A percentile compares a stretch with the other conserved stretches of the same genome.
These are phyloP conservation scores for Polygonum aviculare DNA, from an alignment of 148 eudicot genomes.

Conservation along the genomic window DNA sequence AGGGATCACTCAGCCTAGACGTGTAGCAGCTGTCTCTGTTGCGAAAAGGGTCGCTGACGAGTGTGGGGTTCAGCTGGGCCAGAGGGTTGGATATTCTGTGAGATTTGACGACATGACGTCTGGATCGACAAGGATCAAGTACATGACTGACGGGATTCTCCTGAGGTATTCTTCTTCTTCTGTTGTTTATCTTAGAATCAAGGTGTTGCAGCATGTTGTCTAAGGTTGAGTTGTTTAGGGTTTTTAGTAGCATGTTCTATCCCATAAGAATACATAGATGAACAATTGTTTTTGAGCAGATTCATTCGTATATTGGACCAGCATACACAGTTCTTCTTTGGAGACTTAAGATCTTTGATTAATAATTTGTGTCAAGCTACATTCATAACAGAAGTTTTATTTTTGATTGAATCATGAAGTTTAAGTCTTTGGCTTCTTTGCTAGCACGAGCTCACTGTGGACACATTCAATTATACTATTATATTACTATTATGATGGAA, in stretches of 20 bases:
- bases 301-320: not conserved
- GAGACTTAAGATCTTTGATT: not conserved
- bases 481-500: not conserved
- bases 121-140: constrained; percentile 75
- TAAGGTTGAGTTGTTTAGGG: not conserved
- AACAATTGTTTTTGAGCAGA: not conserved
- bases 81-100: constrained; percentile 83
- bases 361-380: not conserved
- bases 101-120: constrained; percentile 92
- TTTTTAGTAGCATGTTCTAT: not conserved
- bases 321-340: not conserved
- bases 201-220: not conserved
- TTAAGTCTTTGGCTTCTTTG: not conserved
- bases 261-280: not conserved
- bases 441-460: not conserved
- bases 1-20: constrained; percentile 96
- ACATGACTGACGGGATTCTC: constrained; percentile 92
- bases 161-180: constrained; percentile 44
- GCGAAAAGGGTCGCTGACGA: constrained; percentile 97
- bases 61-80: constrained; percentile 70
- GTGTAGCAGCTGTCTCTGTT: constrained; percentile 92
- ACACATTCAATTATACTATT: not conserved
- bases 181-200: not conserved
- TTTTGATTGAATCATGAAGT: not conserved
- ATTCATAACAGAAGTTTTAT: not conserved